phyloP scores from a whole-genome alignment of 345 rosid genomes.

The Populus deltoides region DNA sequence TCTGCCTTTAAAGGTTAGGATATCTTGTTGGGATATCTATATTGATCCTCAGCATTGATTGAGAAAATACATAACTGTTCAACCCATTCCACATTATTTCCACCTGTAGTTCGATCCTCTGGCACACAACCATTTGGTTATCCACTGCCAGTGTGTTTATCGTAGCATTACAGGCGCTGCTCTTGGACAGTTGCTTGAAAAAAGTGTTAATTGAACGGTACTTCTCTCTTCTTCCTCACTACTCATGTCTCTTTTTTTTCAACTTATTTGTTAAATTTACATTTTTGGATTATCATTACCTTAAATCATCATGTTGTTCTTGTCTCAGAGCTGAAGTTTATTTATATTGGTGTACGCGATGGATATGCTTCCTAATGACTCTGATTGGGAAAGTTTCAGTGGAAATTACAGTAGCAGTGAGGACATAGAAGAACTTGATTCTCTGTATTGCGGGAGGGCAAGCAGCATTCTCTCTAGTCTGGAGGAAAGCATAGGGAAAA shows the following conservation, averaged over 20 bases:
- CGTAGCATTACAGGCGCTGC: background rate
- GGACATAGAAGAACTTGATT: constrained; percentile 58
- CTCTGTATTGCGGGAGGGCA: constrained; percentile 58
- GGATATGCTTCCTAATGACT: constrained; percentile 60
- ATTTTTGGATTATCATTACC: background rate
- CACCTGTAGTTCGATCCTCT: background rate
- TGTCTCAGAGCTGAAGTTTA: constrained; percentile 16
- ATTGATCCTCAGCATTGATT: background rate
- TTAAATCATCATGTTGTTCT: background rate
- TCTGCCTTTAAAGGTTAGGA: constrained; percentile 22
- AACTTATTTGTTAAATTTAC: background rate
- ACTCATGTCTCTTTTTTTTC: background rate
- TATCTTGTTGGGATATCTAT: constrained; percentile 7
- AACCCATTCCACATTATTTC: background rate
- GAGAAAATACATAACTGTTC: background rate
- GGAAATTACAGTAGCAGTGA: constrained; percentile 71
- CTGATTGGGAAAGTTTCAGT: constrained; percentile 88
- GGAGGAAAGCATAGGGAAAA: constrained; percentile 78
- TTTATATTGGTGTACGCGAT: constrained; percentile 40
- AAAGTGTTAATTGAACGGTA: background rate
- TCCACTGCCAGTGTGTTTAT: constrained; percentile 1
- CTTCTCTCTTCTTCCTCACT: background rate
- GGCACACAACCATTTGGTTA: background rate
- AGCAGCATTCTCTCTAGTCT: constrained; percentile 68
- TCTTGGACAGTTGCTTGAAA: background rate